Evolutionary conservation across 352 stramenopile genomes (phyloP).

Genomic region (Phytophthora pisi): DNA sequence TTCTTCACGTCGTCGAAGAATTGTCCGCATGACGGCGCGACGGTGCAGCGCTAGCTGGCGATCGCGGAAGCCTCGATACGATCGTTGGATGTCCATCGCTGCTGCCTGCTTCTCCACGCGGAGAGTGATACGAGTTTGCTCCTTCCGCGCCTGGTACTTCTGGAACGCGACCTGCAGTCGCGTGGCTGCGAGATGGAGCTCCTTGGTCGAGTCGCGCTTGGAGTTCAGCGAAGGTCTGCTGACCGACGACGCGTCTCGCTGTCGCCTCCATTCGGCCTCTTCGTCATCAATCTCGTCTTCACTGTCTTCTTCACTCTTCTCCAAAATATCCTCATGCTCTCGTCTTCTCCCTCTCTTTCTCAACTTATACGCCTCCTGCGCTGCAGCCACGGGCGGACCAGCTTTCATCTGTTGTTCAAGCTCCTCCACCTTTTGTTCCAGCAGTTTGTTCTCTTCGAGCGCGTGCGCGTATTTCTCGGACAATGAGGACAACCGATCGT

Average conservation of each 20-base stretch:
- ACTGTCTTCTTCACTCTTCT: slow-evolving; percentile 10
- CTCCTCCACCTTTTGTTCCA: slow-evolving; percentile 26
- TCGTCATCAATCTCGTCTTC: slow-evolving; percentile 41
- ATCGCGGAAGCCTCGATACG: slow-evolving; percentile 63
- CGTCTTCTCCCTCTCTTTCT: slow-evolving; percentile 5
- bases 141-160: slow-evolving; percentile 64
- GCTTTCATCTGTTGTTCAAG: slow-evolving; percentile 23
- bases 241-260: slow-evolving; percentile 31
- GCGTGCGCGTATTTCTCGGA: slow-evolving; percentile 13
- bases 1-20: slow-evolving; percentile 50
- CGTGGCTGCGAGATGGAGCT: slow-evolving; percentile 57
- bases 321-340: neutral
- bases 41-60: slow-evolving; percentile 57
- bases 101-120: slow-evolving; percentile 59
- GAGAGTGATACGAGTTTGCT: slow-evolving; percentile 49
- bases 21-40: slow-evolving; percentile 57
- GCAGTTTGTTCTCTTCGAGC: slow-evolving; percentile 26
- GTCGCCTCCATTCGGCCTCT: slow-evolving; percentile 43
- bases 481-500: slow-evolving; percentile 30
- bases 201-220: slow-evolving; percentile 46
- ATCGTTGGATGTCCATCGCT: slow-evolving; percentile 68
- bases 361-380: slow-evolving; percentile 15
- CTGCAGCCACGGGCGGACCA: slow-evolving; percentile 13
- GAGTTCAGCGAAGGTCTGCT: slow-evolving; percentile 6
- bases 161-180: slow-evolving; percentile 61